Percentiles rank a stretch among this genome's conserved stretches.
Evolutionary conservation across 106 monocot species (phyloP).

Genomic region (Triglochin maritima): DNA sequence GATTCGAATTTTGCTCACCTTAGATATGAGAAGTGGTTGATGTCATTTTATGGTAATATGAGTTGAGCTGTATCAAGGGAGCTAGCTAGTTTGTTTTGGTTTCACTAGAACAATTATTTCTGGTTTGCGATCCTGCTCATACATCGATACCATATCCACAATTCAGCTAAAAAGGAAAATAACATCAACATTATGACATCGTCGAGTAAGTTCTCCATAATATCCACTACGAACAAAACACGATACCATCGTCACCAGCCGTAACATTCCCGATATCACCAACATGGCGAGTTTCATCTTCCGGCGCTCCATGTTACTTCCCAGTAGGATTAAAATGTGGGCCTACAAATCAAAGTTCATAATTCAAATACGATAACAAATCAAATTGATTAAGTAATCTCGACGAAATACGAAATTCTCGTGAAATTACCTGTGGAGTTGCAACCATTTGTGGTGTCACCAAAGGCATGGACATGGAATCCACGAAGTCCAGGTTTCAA

Average conservation of each 20-base stretch:
- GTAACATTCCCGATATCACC: conserved; percentile 84
- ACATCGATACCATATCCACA: no score
- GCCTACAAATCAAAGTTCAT: conserved; percentile 23
- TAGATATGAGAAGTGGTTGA: no score
- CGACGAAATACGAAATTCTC: neutral
- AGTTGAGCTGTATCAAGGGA: no score
- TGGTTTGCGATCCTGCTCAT: no score
- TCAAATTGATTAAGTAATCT: neutral
- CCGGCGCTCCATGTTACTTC: conserved; percentile 71
- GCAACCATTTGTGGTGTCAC: conserved; percentile 82
- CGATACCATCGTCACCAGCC: conserved; percentile 56
- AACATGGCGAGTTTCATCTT: conserved; percentile 67
- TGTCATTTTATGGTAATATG: no score
- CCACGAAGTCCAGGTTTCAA: conserved; percentile 48
- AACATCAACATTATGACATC: no score
- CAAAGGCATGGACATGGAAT: conserved; percentile 68
- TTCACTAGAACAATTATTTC: no score
- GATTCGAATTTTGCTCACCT: no score
- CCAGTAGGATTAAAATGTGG: conserved; percentile 81
- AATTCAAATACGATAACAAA: neutral
- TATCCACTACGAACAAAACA: no score
- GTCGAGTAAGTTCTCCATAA: no score
- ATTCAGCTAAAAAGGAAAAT: no score
- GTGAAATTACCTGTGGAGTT: conserved; percentile 61
- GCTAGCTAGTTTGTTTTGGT: no score